Base-by-base conservation (phyloP, 495 filamentous ascomycete genomes). In the Massariosphaeria phaeospora region DNA sequence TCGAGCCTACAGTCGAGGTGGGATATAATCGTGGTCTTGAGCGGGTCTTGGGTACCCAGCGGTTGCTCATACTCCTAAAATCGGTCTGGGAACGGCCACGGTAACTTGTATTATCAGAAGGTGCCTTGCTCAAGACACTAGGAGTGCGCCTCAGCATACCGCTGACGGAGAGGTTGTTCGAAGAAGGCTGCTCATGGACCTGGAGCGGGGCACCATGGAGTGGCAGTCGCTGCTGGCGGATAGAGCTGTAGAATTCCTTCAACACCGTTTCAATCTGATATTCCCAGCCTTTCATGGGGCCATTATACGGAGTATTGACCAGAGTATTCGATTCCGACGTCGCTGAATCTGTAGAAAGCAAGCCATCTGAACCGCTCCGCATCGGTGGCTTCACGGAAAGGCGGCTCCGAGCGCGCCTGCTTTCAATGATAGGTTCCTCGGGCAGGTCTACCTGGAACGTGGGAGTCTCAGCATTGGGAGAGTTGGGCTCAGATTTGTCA, bases 161-260 rank as follows among this genome's bases (percentile, higher is more conserved):
- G 13, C 63, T 62, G 10, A 71, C 71, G 23, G 79, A 69, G 34
- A 82, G 72, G 41, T 71, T 74, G 58, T 70, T 76, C 2, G 72
- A 72, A 3, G 72, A 66, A 40, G 69, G 66, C 24, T 62, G 65
- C 34, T 62, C 62, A 31, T 57, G 53, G 21, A 45, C 20, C 27
- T 48, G 62, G 3, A 70, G 40, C 65, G 73, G 12, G 69, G 61
- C 52, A 10, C 87, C 87, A 66, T 90, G 84, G 12, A 96, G 77
- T 23, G 93, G 93, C 40, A 99, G 76, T 17, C 80, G 83, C 59
- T 93, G 83, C 59, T 84, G 80, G 38, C 89, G 85, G 63, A 99
- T 94, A 0, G 90, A 91, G 13, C 77, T 79, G 70, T 94, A 99
- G 56, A 94, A 94, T 27, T 91, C 88, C 61, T 94, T 95, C 24